Evolutionary conservation across 2,329 filamentous ascomycete genomes (phyloP).

Genomic region (Cordyceps cateniannulata): DNA sequence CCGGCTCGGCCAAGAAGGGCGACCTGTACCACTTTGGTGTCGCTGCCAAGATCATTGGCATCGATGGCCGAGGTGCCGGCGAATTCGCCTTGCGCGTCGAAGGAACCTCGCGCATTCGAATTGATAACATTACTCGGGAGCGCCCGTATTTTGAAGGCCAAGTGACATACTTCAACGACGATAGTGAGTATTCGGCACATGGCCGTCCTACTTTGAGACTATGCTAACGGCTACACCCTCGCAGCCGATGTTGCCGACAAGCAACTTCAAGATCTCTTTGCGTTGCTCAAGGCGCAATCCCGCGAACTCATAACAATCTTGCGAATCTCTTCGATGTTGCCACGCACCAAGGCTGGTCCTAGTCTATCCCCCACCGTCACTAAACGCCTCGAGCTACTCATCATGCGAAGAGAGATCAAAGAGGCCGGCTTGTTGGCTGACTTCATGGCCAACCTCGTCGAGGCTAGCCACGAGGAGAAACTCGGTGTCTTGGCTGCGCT

Average conservation of each 20-base stretch:
- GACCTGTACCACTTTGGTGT: slow-evolving; percentile 83
- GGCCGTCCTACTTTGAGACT: not conserved
- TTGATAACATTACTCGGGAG: slow-evolving; percentile 62
- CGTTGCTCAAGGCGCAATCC: slow-evolving; percentile 74
- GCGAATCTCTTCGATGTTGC: slow-evolving; percentile 76
- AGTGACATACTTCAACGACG: slow-evolving; percentile 64
- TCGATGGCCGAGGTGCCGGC: slow-evolving; percentile 66
- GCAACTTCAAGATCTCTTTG: slow-evolving; percentile 65
- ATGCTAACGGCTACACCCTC: slow-evolving; percentile 1
- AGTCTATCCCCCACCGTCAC: slow-evolving; percentile 78
- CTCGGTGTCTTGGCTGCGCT: slow-evolving; percentile 77
- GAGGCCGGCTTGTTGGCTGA: slow-evolving; percentile 86
- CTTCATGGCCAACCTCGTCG: slow-evolving; percentile 92
- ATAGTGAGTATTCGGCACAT: slow-evolving; percentile 40
- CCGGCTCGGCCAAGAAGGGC: slow-evolving; percentile 53
- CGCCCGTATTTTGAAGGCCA: slow-evolving; percentile 82
- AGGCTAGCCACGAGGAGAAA: slow-evolving; percentile 85
- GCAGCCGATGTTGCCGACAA: slow-evolving; percentile 40
- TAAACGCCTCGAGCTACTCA: slow-evolving; percentile 79
- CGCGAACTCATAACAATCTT: slow-evolving; percentile 81
- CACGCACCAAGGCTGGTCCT: slow-evolving; percentile 56
- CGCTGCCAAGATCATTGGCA: slow-evolving; percentile 68
- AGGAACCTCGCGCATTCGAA: slow-evolving; percentile 67
- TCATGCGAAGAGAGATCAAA: slow-evolving; percentile 70
- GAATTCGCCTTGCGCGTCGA: slow-evolving; percentile 84